Base-by-base conservation (phyloP, 345 rosid species). In the Moringa oleifera region DNA sequence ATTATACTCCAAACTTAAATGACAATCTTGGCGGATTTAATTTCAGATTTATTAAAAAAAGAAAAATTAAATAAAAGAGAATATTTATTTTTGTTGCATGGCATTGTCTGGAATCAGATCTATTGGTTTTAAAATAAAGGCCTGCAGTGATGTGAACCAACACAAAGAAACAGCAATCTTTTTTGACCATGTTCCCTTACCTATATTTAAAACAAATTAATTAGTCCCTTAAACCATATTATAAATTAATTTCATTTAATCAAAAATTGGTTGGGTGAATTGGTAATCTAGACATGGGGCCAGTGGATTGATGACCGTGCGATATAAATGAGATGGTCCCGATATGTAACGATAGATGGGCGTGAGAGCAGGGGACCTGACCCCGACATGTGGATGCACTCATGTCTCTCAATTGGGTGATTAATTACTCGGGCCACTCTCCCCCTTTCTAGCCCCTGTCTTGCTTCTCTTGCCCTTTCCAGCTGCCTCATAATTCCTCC, bases 401-500 rank as follows among this genome's bases (percentile, higher is more conserved):
- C 37, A 33, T 33, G 37, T 1, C 20, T 65, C 63, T 72, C 59
- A 68, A 68, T 72, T 63, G 66, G 57, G 18, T 22, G 63, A 61
- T 64, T 57, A 61, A 70, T 70, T 6, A 23, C 49, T 25, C 58
- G 66, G 73, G 60, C 70, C 63, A 15, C 22, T 2, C 47, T 33
- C 57, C 53, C 25, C 55, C n/a, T 65, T 55, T 59, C 74, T 53
- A 28, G 51, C 13, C 21, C 51, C 66, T n/a, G n/a, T n/a, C n/a
- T n/a, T n/a, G n/a, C n/a, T n/a, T n/a, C n/a, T n/a, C n/a, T n/a
- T n/a, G 20, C 23, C 53, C 68, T 63, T 68, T 66, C 31, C 72
- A 63, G 74, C 72, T 50, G 51, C 66, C 58, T 64, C 55, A 59
- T 78, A 17, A 63, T 63, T 60, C 46, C 53, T 41, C 60, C 68